Evolutionary conservation across 208 protist genomes (phyloP).

Genomic region (Lotmaria passim): DNA sequence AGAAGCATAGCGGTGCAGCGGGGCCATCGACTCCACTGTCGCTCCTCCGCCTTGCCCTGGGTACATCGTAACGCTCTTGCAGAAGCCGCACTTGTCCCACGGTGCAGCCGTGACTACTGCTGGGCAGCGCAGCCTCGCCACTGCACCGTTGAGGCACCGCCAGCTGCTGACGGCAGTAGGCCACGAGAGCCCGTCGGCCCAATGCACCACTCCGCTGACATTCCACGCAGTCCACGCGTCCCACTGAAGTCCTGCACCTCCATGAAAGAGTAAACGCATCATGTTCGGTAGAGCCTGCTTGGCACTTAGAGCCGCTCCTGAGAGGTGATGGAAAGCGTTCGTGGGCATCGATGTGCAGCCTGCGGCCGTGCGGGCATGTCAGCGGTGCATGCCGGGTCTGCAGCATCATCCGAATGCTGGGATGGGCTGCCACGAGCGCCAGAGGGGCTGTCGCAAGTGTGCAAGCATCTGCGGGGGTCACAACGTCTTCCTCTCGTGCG

Average conservation of each 20-base stretch:
- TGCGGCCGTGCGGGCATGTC: background rate
- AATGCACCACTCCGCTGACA: constrained; percentile 11
- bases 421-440: constrained; percentile 1
- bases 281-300: too few relatives aligned
- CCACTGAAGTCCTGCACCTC: too few relatives aligned
- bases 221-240: constrained; percentile 8
- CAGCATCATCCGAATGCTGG: background rate
- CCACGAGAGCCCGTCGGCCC: background rate
- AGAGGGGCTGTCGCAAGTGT: background rate
- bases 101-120: constrained; percentile 1
- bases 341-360: background rate
- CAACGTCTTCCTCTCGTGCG: background rate
- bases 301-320: too few relatives aligned
- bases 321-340: background rate
- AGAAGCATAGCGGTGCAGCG: background rate
- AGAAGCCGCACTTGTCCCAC: constrained; percentile 4
- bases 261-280: too few relatives aligned
- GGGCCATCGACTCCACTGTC: too few relatives aligned
- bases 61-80: background rate
- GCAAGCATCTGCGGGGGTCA: background rate
- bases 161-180: constrained; percentile 1
- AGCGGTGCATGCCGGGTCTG: background rate
- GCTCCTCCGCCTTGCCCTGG: too few relatives aligned
- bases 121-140: background rate
- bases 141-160: background rate